phyloP scores from a whole-genome alignment of 352 stramenopile genomes.

The Stramenopiles sp. region DNA sequence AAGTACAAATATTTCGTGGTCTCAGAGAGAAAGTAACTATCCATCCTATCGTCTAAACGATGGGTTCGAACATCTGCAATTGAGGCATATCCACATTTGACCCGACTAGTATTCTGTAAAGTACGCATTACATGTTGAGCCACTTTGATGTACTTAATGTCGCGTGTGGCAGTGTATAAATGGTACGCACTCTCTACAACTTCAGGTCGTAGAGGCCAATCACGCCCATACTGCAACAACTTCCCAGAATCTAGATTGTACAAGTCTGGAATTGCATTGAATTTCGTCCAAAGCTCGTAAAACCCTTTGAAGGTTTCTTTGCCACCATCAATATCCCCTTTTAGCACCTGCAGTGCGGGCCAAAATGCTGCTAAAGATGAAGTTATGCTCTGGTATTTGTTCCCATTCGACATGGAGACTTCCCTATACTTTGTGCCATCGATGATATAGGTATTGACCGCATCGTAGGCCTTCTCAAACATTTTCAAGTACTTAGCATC shows the following conservation, averaged over 20 bases:
- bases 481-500: conserved; percentile 70
- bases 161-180: conserved; percentile 68
- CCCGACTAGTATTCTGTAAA: conserved; percentile 39
- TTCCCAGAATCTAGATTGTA: conserved; percentile 47
- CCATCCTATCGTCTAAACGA: conserved; percentile 85
- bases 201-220: conserved; percentile 83
- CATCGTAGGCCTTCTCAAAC: conserved; percentile 37
- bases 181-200: conserved; percentile 91
- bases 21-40: conserved; percentile 94
- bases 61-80: conserved; percentile 55
- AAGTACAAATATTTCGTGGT: conserved; percentile 98
- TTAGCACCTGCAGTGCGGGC: conserved; percentile 77
- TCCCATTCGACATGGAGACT: conserved; percentile 56
- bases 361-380: conserved; percentile 86
- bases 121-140: conserved; percentile 60
- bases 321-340: conserved; percentile 66
- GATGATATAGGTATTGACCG: conserved; percentile 40
- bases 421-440: conserved; percentile 47
- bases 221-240: conserved; percentile 32
- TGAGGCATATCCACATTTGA: conserved; percentile 32
- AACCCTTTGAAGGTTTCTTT: conserved; percentile 73
- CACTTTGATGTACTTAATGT: conserved; percentile 63
- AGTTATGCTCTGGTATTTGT: conserved; percentile 25
- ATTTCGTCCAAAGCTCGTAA: conserved; percentile 77
- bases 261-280: conserved; percentile 81